These are phyloP conservation scores for Sporopachydermia lactativora DNA, from an alignment of 805 yeast genomes.

Conservation along the genomic window DNA sequence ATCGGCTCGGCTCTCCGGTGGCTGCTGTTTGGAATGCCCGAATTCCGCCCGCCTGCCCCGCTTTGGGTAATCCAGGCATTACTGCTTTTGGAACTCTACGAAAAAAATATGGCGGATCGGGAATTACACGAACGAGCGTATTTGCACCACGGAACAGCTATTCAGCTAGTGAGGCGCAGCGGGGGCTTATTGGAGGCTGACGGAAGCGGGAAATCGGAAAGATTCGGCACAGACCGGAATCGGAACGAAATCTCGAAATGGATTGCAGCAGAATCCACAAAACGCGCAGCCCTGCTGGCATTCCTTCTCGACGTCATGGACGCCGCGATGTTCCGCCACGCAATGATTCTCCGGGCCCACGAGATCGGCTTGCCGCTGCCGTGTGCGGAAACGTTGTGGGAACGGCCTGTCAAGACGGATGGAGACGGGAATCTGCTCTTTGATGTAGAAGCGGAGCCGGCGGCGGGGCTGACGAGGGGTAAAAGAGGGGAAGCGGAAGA, in stretches of 20 bases:
- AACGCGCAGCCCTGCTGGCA: constrained; percentile 68
- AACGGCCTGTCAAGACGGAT: constrained; percentile 13
- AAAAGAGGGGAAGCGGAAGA: constrained; percentile 4
- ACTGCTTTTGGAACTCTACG: constrained; percentile 62
- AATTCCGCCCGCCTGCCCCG: constrained; percentile 63
- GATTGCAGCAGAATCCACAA: constrained; percentile 71
- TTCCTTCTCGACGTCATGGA: constrained; percentile 72
- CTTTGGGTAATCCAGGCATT: constrained; percentile 69
- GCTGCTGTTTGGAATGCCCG: constrained; percentile 53
- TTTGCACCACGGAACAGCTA: constrained; percentile 76
- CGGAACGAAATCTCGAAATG: constrained; percentile 31
- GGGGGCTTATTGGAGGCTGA: constrained; percentile 35
- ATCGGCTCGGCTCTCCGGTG: constrained; percentile 52
- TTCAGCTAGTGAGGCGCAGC: constrained; percentile 62
- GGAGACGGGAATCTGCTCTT: not conserved
- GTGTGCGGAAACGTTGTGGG: constrained; percentile 51
- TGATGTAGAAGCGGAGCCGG: not conserved
- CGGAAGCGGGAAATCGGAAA: constrained; percentile 24
- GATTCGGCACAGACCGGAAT: constrained; percentile 13
- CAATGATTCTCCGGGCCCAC: constrained; percentile 39
- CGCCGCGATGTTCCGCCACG: constrained; percentile 67
- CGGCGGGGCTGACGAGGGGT: constrained; percentile 4
- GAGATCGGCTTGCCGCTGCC: constrained; percentile 51
- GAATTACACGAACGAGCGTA: constrained; percentile 69
- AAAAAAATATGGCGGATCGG: constrained; percentile 57